Conservation (phyloP, 2,329 filamentous ascomycete genomes). For the Venturia asperata region DNA sequence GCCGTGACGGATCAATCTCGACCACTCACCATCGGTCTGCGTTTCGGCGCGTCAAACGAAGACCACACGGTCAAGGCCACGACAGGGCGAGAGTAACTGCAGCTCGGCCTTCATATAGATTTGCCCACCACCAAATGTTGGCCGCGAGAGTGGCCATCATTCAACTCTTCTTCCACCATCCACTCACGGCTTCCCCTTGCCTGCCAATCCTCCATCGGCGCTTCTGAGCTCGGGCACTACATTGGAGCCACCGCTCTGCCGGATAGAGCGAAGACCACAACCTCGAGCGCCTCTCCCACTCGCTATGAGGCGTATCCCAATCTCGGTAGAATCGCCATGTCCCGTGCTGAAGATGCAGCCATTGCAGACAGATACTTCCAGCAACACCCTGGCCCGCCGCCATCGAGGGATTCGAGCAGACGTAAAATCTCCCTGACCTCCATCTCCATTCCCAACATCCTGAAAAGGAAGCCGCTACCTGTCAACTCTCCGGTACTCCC, state of each 20-base stretch:
- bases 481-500: slow-evolving; percentile 43
- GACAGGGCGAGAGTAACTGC: neutral
- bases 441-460: slow-evolving; percentile 35
- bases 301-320: slow-evolving; percentile 11
- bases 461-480: slow-evolving; percentile 48
- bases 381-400: neutral
- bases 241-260: slow-evolving; percentile 7
- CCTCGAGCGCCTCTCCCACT: neutral
- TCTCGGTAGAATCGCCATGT: slow-evolving; percentile 14
- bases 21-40: neutral
- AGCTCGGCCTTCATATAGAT: neutral
- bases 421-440: slow-evolving; percentile 29
- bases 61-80: neutral
- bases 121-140: neutral
- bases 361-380: neutral
- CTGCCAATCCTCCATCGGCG: neutral
- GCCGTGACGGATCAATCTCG: neutral
- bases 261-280: slow-evolving; percentile 8
- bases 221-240: slow-evolving; percentile 9
- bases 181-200: slow-evolving; percentile 11
- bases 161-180: neutral
- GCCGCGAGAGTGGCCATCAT: neutral
- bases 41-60: slow-evolving; percentile 9
- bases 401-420: neutral
- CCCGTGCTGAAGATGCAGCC: slow-evolving; percentile 3